phyloP scores from a whole-genome alignment of 768 basidiomycete species.

The Kwoniella europaea region DNA sequence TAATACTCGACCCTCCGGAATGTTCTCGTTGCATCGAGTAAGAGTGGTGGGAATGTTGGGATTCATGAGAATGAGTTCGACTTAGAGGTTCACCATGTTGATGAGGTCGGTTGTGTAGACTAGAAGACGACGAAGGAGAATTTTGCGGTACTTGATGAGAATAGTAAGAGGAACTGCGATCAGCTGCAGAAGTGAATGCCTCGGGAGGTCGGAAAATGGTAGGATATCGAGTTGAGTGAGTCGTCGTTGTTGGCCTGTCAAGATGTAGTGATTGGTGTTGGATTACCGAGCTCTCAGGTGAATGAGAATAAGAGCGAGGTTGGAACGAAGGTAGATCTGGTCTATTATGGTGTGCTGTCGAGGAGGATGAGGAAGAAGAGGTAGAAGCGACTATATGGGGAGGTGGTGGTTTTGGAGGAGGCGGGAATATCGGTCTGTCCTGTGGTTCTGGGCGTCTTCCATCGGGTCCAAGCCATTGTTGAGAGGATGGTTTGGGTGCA shows the following conservation, averaged over 20 bases:
- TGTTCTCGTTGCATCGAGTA: constrained; percentile 13
- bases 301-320: constrained; percentile 1
- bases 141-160: background rate
- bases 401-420: constrained; percentile 13
- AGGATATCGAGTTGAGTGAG: constrained; percentile 1
- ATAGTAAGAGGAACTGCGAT: background rate
- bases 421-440: constrained; percentile 4
- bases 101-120: background rate
- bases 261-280: background rate
- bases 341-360: background rate
- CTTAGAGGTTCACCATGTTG: background rate
- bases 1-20: constrained; percentile 14
- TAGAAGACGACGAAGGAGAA: background rate
- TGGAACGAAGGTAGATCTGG: background rate
- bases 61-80: constrained; percentile 4
- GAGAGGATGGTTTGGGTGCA: background rate
- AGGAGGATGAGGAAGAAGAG: background rate
- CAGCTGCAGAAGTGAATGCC: background rate
- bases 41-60: constrained; percentile 9
- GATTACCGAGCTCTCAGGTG: background rate
- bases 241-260: background rate
- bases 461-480: constrained; percentile 17
- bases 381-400: constrained; percentile 15
- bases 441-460: background rate
- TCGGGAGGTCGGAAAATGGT: background rate